Base-by-base conservation (phyloP, 2,329 filamentous ascomycete genomes). In the Aspergillus piperis region DNA sequence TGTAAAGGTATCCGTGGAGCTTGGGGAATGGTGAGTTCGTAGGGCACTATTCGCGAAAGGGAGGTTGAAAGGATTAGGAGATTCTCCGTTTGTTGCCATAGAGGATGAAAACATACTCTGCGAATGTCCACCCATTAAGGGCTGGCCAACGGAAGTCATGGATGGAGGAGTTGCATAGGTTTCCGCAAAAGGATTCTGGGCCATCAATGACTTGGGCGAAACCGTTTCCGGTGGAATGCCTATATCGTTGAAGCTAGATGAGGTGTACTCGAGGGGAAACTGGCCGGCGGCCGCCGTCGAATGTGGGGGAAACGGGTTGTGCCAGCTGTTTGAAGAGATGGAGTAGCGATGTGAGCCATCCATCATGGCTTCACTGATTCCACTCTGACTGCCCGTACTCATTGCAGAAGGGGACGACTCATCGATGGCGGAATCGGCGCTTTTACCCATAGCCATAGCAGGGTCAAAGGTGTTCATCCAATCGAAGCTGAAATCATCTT, bases 351-450 rank as follows among this genome's bases (percentile, higher is more conserved):
- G 89, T 39, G 73, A 73, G 5, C 91, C 91, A 75, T 97, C 92
- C 60, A 95, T 82, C 89, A 96, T 92, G 61, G 92, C 87, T 73
- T 98, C 95, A 77, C 91, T 96, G 51, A 75, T 75, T 10, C 75
- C 75, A 74, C 90, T 94, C 72, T 96, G 93, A 77, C 93, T 98
- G 61, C 91, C 91, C 47, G 91, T 96, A 80, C 94, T 98, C 75
- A 98, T 94, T 50, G 92, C 92, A 8, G 95, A 98, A 15, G 95
- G 95, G 13, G 95, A 98, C 10, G 95, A 98, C 61, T 90, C 92
- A 70, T 96, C 94, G 57, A 97, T 86, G 27, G 91, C 92, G 66
- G 88, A 89, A 68, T 96, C 92, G 70, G 89, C 90, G 58, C 82
- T 79, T 59, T 84, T 86, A 68, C 83, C 84, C 73, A 92, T 88